phyloP scores from a whole-genome alignment of 2,329 filamentous ascomycete genomes.

The Knufia fluminis region DNA sequence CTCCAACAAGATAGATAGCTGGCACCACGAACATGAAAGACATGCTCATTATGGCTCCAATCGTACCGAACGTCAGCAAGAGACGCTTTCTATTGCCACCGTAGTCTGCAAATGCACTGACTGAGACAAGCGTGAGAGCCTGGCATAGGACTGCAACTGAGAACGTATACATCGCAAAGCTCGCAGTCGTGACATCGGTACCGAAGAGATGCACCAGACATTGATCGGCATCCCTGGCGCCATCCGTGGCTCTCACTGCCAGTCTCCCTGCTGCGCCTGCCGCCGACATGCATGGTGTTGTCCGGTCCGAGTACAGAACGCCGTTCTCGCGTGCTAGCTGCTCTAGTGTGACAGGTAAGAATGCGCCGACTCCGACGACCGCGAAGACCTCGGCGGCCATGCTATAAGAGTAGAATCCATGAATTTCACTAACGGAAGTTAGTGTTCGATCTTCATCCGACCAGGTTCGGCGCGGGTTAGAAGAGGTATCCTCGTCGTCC shows the following conservation, averaged over 20 bases:
- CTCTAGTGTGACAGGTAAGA: slow-evolving; percentile 85
- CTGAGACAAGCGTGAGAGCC: slow-evolving; percentile 73
- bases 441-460: slow-evolving; percentile 73
- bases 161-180: slow-evolving; percentile 95
- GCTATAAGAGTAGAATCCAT: slow-evolving; percentile 85
- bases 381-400: slow-evolving; percentile 95
- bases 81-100: slow-evolving; percentile 75
- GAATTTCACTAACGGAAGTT: slow-evolving; percentile 70
- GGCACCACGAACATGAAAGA: slow-evolving; percentile 69
- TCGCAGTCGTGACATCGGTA: slow-evolving; percentile 73
- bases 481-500: neutral
- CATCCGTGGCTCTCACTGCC: slow-evolving; percentile 10
- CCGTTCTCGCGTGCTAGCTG: slow-evolving; percentile 86
- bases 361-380: slow-evolving; percentile 75
- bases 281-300: slow-evolving; percentile 54
- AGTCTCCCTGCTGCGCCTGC: slow-evolving; percentile 16
- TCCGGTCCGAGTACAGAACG: slow-evolving; percentile 65
- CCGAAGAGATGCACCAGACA: slow-evolving; percentile 70
- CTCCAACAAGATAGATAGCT: slow-evolving; percentile 66
- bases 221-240: slow-evolving; percentile 42
- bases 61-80: slow-evolving; percentile 67
- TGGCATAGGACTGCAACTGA: slow-evolving; percentile 79
- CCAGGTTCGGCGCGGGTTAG: slow-evolving; percentile 45
- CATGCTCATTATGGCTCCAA: slow-evolving; percentile 74
- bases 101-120: slow-evolving; percentile 59